Conservation (phyloP, 345 rosid species). For the Linum tenue region DNA sequence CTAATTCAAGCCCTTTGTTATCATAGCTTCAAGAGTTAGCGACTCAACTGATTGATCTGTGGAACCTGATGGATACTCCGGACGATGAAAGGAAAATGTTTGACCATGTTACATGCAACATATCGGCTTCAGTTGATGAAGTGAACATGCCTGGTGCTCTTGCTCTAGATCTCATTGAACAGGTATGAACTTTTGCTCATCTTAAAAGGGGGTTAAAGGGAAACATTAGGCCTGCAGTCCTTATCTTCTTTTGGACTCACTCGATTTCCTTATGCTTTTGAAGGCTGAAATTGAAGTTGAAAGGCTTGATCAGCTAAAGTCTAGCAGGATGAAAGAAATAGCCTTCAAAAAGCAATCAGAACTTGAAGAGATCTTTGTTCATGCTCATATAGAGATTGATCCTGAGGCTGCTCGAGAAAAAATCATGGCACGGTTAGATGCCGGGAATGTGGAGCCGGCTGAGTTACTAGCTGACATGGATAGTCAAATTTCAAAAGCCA, state of each 20-base stretch:
- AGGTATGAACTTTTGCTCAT: constrained; percentile 36
- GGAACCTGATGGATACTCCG: constrained; percentile 98
- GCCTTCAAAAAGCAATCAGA: constrained; percentile 88
- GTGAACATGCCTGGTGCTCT: constrained; percentile 76
- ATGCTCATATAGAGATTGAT: constrained; percentile 73
- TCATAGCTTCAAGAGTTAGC: constrained; percentile 92
- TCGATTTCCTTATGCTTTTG: constrained; percentile 9
- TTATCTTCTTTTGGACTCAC: constrained; percentile 17
- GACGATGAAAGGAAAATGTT: constrained; percentile 76
- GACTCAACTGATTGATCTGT: constrained; percentile 71
- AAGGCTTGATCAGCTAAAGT: constrained; percentile 88
- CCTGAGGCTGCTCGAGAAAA: constrained; percentile 83
- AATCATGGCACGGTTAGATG: constrained; percentile 71
- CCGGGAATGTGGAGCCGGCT: constrained; percentile 82
- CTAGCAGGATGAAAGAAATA: constrained; percentile 95
- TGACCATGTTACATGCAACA: constrained; percentile 81
- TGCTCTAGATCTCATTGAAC: constrained; percentile 79
- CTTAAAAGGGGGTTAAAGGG: neutral
- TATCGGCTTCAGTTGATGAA: constrained; percentile 75
- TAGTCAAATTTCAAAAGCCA: constrained; percentile 76
- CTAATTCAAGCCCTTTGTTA: neutral
- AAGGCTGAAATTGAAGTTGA: constrained; percentile 95
- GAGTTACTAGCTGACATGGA: constrained; percentile 95
- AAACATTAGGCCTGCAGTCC: neutral
- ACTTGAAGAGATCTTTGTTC: constrained; percentile 81